phyloP scores from a whole-genome alignment of 2,329 filamentous ascomycete species.

The Sclerotinia minor region DNA sequence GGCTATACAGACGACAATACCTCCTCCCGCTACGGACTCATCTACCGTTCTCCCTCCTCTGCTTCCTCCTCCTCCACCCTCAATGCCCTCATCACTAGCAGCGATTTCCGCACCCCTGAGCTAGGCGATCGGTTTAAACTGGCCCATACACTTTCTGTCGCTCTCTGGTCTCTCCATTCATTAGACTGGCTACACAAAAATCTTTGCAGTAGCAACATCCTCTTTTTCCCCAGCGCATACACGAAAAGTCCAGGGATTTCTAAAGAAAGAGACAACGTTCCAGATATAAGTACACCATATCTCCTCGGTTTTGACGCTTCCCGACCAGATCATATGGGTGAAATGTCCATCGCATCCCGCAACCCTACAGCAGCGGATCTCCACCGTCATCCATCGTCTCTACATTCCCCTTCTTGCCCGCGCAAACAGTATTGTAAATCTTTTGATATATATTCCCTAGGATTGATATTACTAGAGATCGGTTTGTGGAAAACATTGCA shows the following conservation, averaged over 20 bases:
- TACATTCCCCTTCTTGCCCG: slow-evolving; percentile 42
- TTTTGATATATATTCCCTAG: slow-evolving; percentile 49
- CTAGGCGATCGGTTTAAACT: slow-evolving; percentile 48
- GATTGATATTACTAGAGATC: slow-evolving; percentile 52
- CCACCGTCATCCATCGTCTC: slow-evolving; percentile 50
- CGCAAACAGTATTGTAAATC: slow-evolving; percentile 45
- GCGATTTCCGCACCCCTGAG: slow-evolving; percentile 48
- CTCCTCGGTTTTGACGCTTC: slow-evolving; percentile 48
- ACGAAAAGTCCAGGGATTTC: slow-evolving; percentile 37
- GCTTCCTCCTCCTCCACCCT: slow-evolving; percentile 44
- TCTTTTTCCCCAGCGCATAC: slow-evolving; percentile 48
- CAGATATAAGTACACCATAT: slow-evolving; percentile 45
- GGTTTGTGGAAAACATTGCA: slow-evolving; percentile 49
- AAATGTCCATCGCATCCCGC: slow-evolving; percentile 45
- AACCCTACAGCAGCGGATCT: slow-evolving; percentile 46
- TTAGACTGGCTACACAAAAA: slow-evolving; percentile 55
- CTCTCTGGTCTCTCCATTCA: slow-evolving; percentile 53
- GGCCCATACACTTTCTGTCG: slow-evolving; percentile 47
- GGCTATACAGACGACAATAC: slow-evolving; percentile 49
- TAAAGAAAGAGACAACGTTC: slow-evolving; percentile 41
- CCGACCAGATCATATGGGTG: slow-evolving; percentile 43
- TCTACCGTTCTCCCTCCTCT: slow-evolving; percentile 44
- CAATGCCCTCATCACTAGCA: slow-evolving; percentile 45
- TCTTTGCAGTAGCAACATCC: slow-evolving; percentile 44
- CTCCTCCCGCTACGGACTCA: slow-evolving; percentile 47